phyloP scores from a whole-genome alignment of 495 filamentous ascomycete genomes.

The Chaetomidium leptoderma region DNA sequence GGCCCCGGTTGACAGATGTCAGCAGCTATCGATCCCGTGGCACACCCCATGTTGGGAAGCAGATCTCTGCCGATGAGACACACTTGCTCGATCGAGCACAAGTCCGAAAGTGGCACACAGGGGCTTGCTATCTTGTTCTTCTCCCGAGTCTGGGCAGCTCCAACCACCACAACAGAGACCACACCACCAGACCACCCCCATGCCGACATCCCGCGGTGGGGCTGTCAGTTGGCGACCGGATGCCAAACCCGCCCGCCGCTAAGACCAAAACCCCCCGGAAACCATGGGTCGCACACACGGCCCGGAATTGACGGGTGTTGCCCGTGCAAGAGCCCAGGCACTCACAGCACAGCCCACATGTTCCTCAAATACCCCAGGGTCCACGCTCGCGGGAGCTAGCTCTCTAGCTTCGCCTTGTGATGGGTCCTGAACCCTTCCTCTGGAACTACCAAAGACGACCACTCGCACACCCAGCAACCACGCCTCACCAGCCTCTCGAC shows the following conservation, averaged over 20 bases:
- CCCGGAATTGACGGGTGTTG: not conserved
- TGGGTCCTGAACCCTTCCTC: not conserved
- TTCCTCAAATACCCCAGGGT: not conserved
- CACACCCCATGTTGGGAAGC: too few species aligned
- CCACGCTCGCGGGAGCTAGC: not conserved
- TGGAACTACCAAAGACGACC: too few species aligned
- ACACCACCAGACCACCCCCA: not conserved
- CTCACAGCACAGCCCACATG: too few species aligned
- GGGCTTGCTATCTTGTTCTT: too few species aligned
- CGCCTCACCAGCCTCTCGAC: not conserved
- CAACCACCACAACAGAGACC: too few species aligned
- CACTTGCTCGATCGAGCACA: too few species aligned
- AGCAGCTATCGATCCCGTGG: constrained; percentile 6
- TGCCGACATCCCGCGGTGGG: not conserved
- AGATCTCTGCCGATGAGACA: too few species aligned
- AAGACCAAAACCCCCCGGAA: not conserved
- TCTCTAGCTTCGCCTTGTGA: not conserved
- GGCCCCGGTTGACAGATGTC: too few species aligned
- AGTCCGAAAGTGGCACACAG: too few species aligned
- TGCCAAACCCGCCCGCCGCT: not conserved
- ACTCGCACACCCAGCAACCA: not conserved
- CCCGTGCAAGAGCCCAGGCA: not conserved
- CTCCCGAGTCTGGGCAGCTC: too few species aligned
- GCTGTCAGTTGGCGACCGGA: not conserved
- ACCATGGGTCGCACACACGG: not conserved